Percentiles rank a stretch among this genome's conserved stretches.
phyloP scores from a whole-genome alignment of 139 green algal genomes.

The Chara braunii region DNA sequence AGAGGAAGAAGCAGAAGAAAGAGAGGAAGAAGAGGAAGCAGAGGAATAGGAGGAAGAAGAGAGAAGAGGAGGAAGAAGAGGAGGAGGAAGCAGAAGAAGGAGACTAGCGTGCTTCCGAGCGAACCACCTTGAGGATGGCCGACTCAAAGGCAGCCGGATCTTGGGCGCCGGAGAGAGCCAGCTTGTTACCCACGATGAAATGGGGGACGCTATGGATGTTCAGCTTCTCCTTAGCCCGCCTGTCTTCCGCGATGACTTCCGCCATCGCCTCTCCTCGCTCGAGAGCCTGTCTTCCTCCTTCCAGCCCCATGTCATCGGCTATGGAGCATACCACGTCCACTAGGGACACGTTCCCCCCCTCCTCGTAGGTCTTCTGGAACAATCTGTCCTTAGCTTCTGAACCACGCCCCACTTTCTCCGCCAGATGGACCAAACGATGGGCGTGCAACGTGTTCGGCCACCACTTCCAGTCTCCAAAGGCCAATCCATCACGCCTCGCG shows the following conservation, averaged over 20 bases:
- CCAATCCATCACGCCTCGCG: slow-evolving; percentile 12
- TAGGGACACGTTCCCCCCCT: slow-evolving; percentile 31
- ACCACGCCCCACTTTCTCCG: slow-evolving; percentile 9
- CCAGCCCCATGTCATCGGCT: slow-evolving; percentile 15
- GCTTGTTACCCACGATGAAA: slow-evolving; percentile 12
- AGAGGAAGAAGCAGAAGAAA: too few species aligned
- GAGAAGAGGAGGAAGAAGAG: too few species aligned
- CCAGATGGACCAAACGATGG: slow-evolving; percentile 27
- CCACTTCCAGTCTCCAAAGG: slow-evolving; percentile 30
- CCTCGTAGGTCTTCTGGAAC: slow-evolving; percentile 30
- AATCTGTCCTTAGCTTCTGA: slow-evolving; percentile 24
- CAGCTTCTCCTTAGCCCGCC: background rate
- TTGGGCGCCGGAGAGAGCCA: slow-evolving; percentile 13
- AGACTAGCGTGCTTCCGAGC: too few species aligned
- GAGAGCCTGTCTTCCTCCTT: background rate
- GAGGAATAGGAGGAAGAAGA: too few species aligned
- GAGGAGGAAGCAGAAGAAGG: too few species aligned
- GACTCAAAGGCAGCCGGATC: too few species aligned
- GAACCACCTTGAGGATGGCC: too few species aligned
- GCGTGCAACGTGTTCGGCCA: slow-evolving; percentile 34
- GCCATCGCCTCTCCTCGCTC: background rate
- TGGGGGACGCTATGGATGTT: slow-evolving; percentile 12
- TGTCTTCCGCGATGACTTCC: slow-evolving; percentile 8
- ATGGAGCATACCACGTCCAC: background rate
- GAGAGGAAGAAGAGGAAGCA: too few species aligned